Conservation (phyloP, 441 rosid genomes). For the Croton laevigatus region DNA sequence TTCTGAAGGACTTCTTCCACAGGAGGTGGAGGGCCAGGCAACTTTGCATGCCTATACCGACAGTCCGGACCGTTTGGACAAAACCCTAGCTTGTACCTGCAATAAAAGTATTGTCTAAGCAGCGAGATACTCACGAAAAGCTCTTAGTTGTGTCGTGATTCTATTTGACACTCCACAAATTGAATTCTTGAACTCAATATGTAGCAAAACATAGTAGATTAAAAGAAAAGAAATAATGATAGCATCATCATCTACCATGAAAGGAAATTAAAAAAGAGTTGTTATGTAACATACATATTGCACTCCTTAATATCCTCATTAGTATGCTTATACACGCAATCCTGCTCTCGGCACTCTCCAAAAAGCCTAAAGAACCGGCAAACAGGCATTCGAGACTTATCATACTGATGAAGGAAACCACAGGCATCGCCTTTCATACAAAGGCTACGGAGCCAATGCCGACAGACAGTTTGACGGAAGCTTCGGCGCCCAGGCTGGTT, state of each 20-base stretch:
- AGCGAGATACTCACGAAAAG: neutral
- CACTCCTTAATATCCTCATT: constrained; percentile 98
- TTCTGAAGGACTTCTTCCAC: constrained; percentile 95
- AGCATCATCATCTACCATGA: neutral
- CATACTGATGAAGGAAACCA: constrained; percentile 95
- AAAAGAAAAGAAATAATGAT: neutral
- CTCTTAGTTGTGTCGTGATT: neutral
- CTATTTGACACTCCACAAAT: neutral
- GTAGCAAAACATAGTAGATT: too few species aligned
- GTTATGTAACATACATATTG: constrained; percentile 63
- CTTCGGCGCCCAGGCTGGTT: constrained; percentile 61
- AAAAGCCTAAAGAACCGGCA: constrained; percentile 82
- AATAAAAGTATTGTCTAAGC: constrained; percentile 21
- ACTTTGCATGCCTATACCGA: constrained; percentile 88
- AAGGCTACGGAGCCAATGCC: constrained; percentile 98
- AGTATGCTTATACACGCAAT: constrained; percentile 95
- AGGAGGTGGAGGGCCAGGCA: constrained; percentile 94
- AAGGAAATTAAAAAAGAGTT: neutral
- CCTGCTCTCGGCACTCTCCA: constrained; percentile 98
- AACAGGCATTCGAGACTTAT: constrained; percentile 96
- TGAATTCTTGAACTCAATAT: neutral
- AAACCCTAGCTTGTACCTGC: constrained; percentile 96
- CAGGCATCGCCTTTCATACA: constrained; percentile 99
- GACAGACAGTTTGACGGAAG: constrained; percentile 96
- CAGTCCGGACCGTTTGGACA: constrained; percentile 99